These are phyloP conservation scores for Lactifluus pinguis DNA, from an alignment of 768 basidiomycete species.

Conservation along the genomic window DNA sequence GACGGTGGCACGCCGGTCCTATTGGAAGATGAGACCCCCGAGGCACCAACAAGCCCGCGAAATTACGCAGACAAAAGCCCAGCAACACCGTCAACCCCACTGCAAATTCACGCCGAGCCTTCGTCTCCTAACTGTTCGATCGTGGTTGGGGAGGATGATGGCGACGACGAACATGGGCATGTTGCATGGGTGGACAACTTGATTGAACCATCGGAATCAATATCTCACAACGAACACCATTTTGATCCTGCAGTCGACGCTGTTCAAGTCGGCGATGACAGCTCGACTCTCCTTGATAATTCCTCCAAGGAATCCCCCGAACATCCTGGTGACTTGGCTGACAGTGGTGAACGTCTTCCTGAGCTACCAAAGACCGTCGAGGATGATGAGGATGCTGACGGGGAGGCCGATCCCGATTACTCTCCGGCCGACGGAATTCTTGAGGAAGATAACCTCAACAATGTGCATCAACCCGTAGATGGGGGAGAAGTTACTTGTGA, in stretches of 20 bases:
- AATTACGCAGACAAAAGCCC: not conserved
- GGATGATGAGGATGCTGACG: conserved; percentile 16
- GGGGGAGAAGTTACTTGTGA: not conserved
- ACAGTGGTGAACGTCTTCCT: not conserved
- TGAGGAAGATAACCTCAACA: not conserved
- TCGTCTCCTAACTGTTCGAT: not conserved
- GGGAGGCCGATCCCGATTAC: conserved; percentile 19
- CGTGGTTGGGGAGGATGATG: not conserved
- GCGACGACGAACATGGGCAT: not conserved
- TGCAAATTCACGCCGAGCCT: not conserved
- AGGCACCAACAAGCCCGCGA: not conserved
- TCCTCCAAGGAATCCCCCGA: not conserved
- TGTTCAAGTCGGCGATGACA: not conserved
- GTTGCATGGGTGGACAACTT: not conserved
- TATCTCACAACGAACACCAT: not conserved
- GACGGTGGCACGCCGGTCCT: conserved; percentile 12
- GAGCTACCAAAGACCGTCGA: not conserved
- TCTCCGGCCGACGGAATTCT: not conserved
- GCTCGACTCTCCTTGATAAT: not conserved
- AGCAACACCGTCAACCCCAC: not conserved
- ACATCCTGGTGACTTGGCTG: not conserved
- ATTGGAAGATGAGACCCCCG: conserved; percentile 8
- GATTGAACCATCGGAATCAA: not conserved
- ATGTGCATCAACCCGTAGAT: not conserved
- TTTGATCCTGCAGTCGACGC: not conserved